These are phyloP conservation scores for Kazachstania bromeliacearum DNA, from an alignment of 805 yeast species.

Conservation along the genomic window DNA sequence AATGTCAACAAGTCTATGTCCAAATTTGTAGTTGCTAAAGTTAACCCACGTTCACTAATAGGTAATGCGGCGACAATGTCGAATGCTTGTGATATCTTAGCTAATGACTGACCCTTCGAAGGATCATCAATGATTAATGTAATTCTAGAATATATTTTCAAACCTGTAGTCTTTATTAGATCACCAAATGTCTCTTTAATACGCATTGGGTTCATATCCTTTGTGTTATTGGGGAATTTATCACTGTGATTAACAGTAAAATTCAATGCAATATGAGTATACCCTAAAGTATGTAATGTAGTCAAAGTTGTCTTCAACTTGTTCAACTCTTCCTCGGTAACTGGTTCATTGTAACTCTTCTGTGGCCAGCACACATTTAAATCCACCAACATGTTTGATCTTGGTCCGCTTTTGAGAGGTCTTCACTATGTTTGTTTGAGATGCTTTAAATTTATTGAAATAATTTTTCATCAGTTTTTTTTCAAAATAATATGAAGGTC, in stretches of 20 bases:
- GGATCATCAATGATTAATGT: constrained; percentile 74
- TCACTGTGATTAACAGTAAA: constrained; percentile 43
- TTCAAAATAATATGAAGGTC: neutral
- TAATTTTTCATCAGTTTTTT: neutral
- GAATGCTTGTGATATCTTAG: constrained; percentile 36
- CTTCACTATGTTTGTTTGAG: no score
- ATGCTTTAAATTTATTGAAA: neutral
- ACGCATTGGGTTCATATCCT: constrained; percentile 37
- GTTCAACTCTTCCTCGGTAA: constrained; percentile 35
- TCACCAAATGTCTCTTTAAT: constrained; percentile 21
- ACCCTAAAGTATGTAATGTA: constrained; percentile 53
- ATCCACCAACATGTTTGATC: constrained; percentile 59
- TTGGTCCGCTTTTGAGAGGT: no score
- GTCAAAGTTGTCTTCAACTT: constrained; percentile 41
- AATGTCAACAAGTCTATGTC: constrained; percentile 79
- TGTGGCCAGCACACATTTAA: constrained; percentile 70
- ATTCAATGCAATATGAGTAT: constrained; percentile 70
- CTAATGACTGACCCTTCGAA: constrained; percentile 51
- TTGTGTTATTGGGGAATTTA: constrained; percentile 40
- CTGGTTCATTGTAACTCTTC: constrained; percentile 35
- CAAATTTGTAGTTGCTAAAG: constrained; percentile 60
- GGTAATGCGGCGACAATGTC: constrained; percentile 84
- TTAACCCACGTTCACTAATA: constrained; percentile 64
- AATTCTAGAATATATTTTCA: constrained; percentile 55
- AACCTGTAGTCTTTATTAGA: constrained; percentile 28